Percentiles rank a stretch among this genome's conserved stretches.
Conservation (phyloP, 441 rosid genomes). For the Erodium texanum region DNA sequence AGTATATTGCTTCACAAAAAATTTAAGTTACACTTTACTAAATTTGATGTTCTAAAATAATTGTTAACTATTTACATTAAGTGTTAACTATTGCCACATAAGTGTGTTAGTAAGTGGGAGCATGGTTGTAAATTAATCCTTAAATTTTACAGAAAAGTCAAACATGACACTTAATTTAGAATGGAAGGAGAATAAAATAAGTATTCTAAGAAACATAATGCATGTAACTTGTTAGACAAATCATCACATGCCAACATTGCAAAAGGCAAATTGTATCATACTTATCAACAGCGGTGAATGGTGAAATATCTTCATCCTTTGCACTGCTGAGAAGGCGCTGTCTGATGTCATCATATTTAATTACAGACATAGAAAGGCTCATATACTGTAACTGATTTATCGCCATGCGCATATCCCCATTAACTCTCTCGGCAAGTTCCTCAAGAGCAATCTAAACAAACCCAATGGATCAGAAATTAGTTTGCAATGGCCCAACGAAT, state of each 20-base stretch:
- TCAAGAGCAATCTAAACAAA: slow-evolving; percentile 65
- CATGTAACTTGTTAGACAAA: not conserved
- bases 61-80: too few species aligned
- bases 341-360: slow-evolving; percentile 83
- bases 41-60: too few species aligned
- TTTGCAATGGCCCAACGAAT: slow-evolving; percentile 12
- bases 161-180: too few species aligned
- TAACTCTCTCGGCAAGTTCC: slow-evolving; percentile 89
- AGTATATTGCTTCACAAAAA: too few species aligned
- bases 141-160: too few species aligned
- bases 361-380: slow-evolving; percentile 80
- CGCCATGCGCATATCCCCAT: slow-evolving; percentile 97
- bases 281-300: slow-evolving; percentile 97
- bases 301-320: slow-evolving; percentile 97
- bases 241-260: not conserved
- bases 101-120: too few species aligned
- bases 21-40: too few species aligned
- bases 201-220: not conserved
- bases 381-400: slow-evolving; percentile 87
- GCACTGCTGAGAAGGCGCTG: slow-evolving; percentile 75
- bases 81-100: too few species aligned
- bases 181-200: slow-evolving; percentile 1
- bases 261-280: slow-evolving; percentile 26
- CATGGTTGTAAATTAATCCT: too few species aligned
- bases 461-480: slow-evolving; percentile 6